A percentile compares a stretch with the other conserved stretches of the same genome.
Evolutionary conservation across 257 asterid species (phyloP).

Genomic region (Ocimum tenuiflorum): DNA sequence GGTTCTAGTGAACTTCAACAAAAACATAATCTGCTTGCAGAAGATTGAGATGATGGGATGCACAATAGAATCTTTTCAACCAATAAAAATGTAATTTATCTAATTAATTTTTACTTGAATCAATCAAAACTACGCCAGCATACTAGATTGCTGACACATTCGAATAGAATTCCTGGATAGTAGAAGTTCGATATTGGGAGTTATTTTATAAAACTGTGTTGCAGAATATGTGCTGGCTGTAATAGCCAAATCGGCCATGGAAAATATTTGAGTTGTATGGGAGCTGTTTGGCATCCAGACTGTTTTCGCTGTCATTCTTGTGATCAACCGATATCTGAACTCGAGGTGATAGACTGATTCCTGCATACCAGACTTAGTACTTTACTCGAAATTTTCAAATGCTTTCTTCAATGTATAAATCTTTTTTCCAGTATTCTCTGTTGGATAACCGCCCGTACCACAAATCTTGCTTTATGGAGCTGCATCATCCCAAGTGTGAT

Average conservation of each 20-base stretch:
- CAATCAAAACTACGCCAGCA: no score
- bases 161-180: background rate
- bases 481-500: conserved; percentile 76
- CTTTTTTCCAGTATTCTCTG: conserved; percentile 51
- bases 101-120: no score
- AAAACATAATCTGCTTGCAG: background rate
- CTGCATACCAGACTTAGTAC: background rate
- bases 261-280: conserved; percentile 61
- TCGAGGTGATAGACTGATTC: conserved; percentile 44
- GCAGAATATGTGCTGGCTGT: conserved; percentile 79
- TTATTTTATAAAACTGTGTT: no score
- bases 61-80: no score
- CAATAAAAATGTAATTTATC: no score
- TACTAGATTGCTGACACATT: background rate
- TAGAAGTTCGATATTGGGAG: background rate
- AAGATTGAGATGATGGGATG: background rate
- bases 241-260: conserved; percentile 62
- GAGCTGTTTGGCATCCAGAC: conserved; percentile 79
- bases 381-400: background rate
- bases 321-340: conserved; percentile 58
- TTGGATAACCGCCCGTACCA: conserved; percentile 57
- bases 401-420: background rate
- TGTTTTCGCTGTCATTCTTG: conserved; percentile 70
- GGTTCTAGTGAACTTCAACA: no score
- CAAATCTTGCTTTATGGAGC: conserved; percentile 63